phyloP scores from a whole-genome alignment of 192 early-diverging fungal genomes.

The Linnemannia zychae region DNA sequence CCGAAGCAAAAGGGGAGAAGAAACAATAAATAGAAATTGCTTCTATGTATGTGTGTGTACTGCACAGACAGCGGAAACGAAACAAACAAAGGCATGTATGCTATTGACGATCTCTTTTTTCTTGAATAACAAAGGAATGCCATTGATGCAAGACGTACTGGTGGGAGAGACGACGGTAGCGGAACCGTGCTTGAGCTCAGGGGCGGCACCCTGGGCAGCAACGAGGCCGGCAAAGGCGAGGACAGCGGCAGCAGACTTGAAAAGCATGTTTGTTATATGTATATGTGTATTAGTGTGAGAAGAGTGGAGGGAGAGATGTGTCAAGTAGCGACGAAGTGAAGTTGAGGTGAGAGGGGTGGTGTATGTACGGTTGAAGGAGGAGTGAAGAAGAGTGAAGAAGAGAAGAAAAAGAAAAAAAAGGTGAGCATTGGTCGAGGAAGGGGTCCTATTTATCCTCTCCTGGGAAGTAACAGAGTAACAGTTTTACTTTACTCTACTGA shows the following conservation, averaged over 20 bases:
- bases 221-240: conserved; percentile 48
- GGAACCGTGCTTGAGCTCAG: conserved; percentile 27
- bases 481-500: too few species aligned
- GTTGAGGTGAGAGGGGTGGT: not conserved
- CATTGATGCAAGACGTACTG: conserved; percentile 3
- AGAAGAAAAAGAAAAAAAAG: conserved; percentile 19
- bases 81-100: not conserved
- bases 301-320: not conserved
- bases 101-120: not conserved
- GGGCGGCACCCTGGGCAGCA: conserved; percentile 35
- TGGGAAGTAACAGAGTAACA: not conserved
- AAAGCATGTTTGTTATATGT: conserved; percentile 43
- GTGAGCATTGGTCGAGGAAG: conserved; percentile 13
- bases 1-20: not conserved
- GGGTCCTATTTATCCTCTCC: conserved; percentile 12
- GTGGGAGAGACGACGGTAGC: conserved; percentile 13
- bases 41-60: not conserved
- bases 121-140: not conserved
- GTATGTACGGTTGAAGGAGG: conserved; percentile 3
- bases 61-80: not conserved
- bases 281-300: not conserved
- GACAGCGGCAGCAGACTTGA: conserved; percentile 47
- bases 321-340: not conserved
- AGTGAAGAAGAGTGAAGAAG: conserved; percentile 15
- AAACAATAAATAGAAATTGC: not conserved